Base-by-base conservation (phyloP, 805 yeast species). In the Sugiyamaella lignohabitans region DNA sequence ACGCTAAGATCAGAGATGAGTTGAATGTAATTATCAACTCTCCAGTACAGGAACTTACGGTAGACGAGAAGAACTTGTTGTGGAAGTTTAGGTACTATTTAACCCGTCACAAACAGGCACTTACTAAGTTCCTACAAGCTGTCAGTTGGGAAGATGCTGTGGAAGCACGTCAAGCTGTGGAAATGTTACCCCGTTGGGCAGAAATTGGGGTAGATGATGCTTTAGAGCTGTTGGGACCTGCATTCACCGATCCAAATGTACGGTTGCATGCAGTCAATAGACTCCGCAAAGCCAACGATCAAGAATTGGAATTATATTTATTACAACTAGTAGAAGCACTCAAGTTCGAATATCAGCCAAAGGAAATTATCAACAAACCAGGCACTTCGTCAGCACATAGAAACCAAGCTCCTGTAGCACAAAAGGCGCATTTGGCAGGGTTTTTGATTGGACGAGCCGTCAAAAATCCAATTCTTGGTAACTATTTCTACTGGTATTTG, bases 301-400 rank as follows among this genome's bases (percentile, higher is more conserved):
- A 76, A 8, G 96, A 91, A 53, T 63, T 93, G 14, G 82, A 85
- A 47, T 70, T 89, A 50, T 93, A 87, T 58, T 67, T 93, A 53
- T 73, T 91, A 46, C 98, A 93, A 64, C 70, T 91, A 16, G 98
- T 91, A 0, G 97, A 89, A 59, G 95, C 96, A 0, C 75, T 91
- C 32, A 83, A 86, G 56, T 87, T 87, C 61, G 98, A 93, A 58
- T 48, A 46, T n/a, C 41, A 46, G 20, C 43, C 40, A 29, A 46
- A 32, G 10, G 42, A 37, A 8, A n/a, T n/a, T n/a, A n/a, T n/a
- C n/a, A n/a, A n/a, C n/a, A 35, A 11, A 34, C 49, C 21, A 35
- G 6, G 10, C 11, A 14, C 38, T 14, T n/a, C 18, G 6, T 5
- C 8, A 11, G 8, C 38, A 6, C 21, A 16, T 19, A n/a, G n/a